Evolutionary conservation across 176 grass and related monocot species (phyloP).

Genomic region (Pontederia crassipes): DNA sequence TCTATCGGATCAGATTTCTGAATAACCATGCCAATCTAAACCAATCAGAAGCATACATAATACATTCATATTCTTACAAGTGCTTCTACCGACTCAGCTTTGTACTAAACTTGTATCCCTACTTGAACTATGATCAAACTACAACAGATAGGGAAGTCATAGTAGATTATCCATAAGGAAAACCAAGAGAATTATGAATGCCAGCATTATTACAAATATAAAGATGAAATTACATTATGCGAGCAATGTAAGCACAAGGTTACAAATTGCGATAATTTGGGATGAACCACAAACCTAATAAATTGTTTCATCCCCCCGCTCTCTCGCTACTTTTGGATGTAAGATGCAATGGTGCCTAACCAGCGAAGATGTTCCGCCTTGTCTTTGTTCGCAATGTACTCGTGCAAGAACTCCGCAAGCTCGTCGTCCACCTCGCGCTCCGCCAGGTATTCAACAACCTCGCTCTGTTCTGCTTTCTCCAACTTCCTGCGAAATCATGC

Average conservation of each 20-base stretch:
- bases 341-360: slow-evolving; percentile 57
- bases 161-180: too few relatives aligned
- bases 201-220: too few relatives aligned
- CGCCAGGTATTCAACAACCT: slow-evolving; percentile 48
- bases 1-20: too few relatives aligned
- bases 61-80: too few relatives aligned
- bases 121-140: too few relatives aligned
- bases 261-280: neutral
- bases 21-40: too few relatives aligned
- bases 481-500: slow-evolving; percentile 30
- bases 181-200: too few relatives aligned
- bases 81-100: too few relatives aligned
- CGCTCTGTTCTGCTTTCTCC: slow-evolving; percentile 27
- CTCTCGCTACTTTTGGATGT: slow-evolving; percentile 40
- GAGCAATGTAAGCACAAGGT: neutral
- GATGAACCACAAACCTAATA: neutral
- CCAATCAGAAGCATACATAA: too few relatives aligned
- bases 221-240: neutral
- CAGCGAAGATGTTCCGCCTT: slow-evolving; percentile 73
- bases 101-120: too few relatives aligned
- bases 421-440: slow-evolving; percentile 57
- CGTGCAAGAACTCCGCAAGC: slow-evolving; percentile 68
- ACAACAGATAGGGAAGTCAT: too few relatives aligned
- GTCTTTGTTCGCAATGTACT: slow-evolving; percentile 71
- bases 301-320: neutral